Evolutionary conservation across 768 basidiomycete species (phyloP), one percentile per base, ranked within the genome.

Genomic region (Mycena rosella): DNA sequence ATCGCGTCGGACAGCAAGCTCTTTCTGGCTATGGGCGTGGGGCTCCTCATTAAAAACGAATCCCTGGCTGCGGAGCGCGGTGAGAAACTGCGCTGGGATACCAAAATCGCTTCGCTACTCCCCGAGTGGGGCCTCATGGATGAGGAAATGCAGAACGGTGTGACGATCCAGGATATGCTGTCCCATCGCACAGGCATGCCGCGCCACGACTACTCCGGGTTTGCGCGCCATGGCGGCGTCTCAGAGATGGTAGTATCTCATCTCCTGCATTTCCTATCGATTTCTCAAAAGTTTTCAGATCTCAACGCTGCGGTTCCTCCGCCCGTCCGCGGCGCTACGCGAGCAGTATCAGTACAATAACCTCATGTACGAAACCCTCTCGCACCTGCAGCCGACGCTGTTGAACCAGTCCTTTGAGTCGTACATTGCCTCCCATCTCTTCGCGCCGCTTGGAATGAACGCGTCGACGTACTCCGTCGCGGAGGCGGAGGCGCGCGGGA

Each of bases 1-100:
- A 83, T 85, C 62, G 83, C 83, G 18, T 84, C 82, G 0, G 82
- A 84, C 72, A 80, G 78, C 76, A 84, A 84, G 68, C 74, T 83
- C 5, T 83, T 84, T 62, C 73, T 81, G 1, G 72, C 83, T 1
- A 65, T 80, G 34, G 79, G 80, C 0, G 77, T 80, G 1, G 83
- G 84, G 1, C 73, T 85, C 1, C 74, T 85, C 22, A 76, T 83
- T 22, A 73, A 74, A 2, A 83, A 85, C 63, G 68, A 75, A 30
- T 80, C 81, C 2, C 69, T 84, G 2, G 73, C 76, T 2, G 72
- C 72, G 38, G 74, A 76, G 63, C 55, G 76, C 26, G 79, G 78
- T 3, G 51, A 71, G 54, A 64, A 71, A n/a, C 70, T 84, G 11
- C 74, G 76, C 8, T 84, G 83, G 83, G 78, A 72, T 5, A 82